Evolutionary conservation across 1,284 basidiomycete genomes (phyloP).

Genomic region (Malassezia nana): DNA sequence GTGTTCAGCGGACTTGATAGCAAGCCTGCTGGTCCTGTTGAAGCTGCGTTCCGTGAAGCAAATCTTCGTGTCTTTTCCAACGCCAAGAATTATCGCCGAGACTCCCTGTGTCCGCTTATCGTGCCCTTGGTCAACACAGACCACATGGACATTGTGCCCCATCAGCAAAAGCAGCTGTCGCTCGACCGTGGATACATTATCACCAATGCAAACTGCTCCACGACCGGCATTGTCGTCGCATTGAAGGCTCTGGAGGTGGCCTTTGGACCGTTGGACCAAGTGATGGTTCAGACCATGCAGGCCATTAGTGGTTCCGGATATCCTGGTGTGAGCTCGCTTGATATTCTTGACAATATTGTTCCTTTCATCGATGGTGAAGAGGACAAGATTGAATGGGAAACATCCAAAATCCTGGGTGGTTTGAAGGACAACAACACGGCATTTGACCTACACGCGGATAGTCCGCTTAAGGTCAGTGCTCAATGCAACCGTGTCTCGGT

Average conservation of each 20-base stretch:
- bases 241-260: slow-evolving; percentile 80
- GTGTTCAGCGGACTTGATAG: slow-evolving; percentile 92
- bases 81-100: slow-evolving; percentile 89
- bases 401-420: slow-evolving; percentile 81
- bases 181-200: slow-evolving; percentile 81
- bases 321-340: slow-evolving; percentile 79
- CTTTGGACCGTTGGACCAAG: slow-evolving; percentile 83
- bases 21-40: slow-evolving; percentile 87
- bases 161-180: slow-evolving; percentile 58
- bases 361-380: slow-evolving; percentile 82
- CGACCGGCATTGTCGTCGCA: slow-evolving; percentile 85
- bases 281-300: slow-evolving; percentile 90
- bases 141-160: slow-evolving; percentile 73
- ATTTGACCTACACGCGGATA: slow-evolving; percentile 75
- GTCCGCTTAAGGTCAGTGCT: slow-evolving; percentile 76
- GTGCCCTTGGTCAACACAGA: slow-evolving; percentile 89
- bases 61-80: slow-evolving; percentile 93
- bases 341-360: slow-evolving; percentile 93
- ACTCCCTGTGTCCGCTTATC: slow-evolving; percentile 88
- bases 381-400: slow-evolving; percentile 96
- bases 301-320: slow-evolving; percentile 96
- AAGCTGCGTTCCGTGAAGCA: slow-evolving; percentile 73
- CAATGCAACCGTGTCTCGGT: slow-evolving; percentile 86
- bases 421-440: slow-evolving; percentile 30
- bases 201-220: slow-evolving; percentile 97